Evolutionary conservation across 495 filamentous ascomycete species (phyloP), one percentile per base, ranked within the genome.

Genomic region (Melanomma pulvis-pyrius): DNA sequence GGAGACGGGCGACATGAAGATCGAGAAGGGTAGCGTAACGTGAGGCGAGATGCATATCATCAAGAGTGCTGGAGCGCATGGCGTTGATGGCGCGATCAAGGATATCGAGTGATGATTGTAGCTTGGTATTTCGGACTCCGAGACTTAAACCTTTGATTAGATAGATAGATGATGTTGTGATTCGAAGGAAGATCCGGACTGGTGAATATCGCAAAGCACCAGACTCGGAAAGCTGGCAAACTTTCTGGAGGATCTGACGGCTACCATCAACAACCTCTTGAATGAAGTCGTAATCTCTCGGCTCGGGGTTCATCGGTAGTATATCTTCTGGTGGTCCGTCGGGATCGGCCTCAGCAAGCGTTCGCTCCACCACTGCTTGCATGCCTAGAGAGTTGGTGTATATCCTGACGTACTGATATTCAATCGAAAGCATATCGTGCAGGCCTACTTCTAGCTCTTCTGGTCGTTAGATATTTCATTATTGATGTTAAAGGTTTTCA

Each of bases 241-340:
- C 78, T 67, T 81, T 82, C 34, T 78, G 74, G 4, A 84, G 68
- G 54, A 84, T 83, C 53, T 82, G 75, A 49, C 81, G 78, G 63
- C 82, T 82, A 1, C 81, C 81, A 29, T 84, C 81, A 28, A 83
- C 82, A 1, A 84, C 82, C 67, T 84, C 82, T 72, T 82, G 78
- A 25, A 84, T 84, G 65, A 82, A 83, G 69, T 82, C 80, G 68
- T 83, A 83, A 57, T 84, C 82, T 17, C 49, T 34, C 74, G 80
- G 34, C 60, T 82, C 78, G 4, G 67, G 15, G 9, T 24, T 69
- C 55, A 71, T 58, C 1, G 62, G 54, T 4, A 67, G 47, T 25
- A 65, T 46, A 28, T 71, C 59, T 25, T 69, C 65, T 34, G 65
- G 60, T 11, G 60, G 64, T 4, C 60, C 63, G 21, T 71, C 65